Percentiles rank a stretch among this genome's conserved stretches.
Evolutionary conservation across 2,329 filamentous ascomycete species (phyloP).

Genomic region (Hymenoscyphus infarciens): DNA sequence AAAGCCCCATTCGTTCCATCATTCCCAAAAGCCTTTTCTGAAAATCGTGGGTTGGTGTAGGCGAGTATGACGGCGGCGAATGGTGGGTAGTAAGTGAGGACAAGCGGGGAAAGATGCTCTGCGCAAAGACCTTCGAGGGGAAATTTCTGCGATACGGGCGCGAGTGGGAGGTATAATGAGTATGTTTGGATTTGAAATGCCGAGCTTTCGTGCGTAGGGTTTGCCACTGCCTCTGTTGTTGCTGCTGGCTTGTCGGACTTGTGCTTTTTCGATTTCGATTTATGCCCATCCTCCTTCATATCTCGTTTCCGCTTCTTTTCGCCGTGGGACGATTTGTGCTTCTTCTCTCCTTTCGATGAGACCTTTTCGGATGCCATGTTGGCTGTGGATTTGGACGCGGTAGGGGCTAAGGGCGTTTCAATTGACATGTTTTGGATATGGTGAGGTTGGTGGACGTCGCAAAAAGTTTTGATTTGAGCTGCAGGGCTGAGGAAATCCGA

Average conservation of each 20-base stretch:
- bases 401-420: conserved; percentile 17
- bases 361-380: conserved; percentile 27
- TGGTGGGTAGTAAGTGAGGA: conserved; percentile 72
- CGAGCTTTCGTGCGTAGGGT: conserved; percentile 39
- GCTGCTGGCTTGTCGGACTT: conserved; percentile 39
- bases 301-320: conserved; percentile 43
- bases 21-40: conserved; percentile 52
- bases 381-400: conserved; percentile 3
- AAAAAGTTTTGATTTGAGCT: conserved; percentile 14
- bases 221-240: background rate
- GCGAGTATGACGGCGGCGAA: conserved; percentile 71
- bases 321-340: conserved; percentile 38
- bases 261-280: conserved; percentile 44
- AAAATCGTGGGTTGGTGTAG: conserved; percentile 66
- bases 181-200: conserved; percentile 78
- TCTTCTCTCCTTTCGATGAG: conserved; percentile 34
- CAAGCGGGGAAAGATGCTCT: conserved; percentile 70
- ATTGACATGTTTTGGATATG: conserved; percentile 27
- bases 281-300: conserved; percentile 40
- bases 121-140: conserved; percentile 68
- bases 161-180: conserved; percentile 75
- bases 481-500: conserved; percentile 16
- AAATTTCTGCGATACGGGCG: conserved; percentile 64
- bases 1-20: conserved; percentile 46
- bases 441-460: conserved; percentile 3